Evolutionary conservation across 2,329 filamentous ascomycete species (phyloP).

Genomic region (Alternaria solani): DNA sequence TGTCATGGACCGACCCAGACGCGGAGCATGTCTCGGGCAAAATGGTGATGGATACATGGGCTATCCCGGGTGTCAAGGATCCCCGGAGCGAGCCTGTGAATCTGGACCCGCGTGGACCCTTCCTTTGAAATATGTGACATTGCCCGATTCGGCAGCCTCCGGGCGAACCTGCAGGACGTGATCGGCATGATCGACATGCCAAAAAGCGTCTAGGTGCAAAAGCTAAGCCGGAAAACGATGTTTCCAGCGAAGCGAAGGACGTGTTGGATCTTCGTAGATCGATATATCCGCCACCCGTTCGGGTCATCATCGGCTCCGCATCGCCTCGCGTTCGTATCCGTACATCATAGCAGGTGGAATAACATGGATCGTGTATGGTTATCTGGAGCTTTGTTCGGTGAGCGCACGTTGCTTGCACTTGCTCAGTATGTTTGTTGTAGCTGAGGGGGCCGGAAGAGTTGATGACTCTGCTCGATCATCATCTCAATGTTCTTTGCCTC

Average conservation of each 20-base stretch:
- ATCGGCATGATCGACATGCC: slow-evolving; percentile 17
- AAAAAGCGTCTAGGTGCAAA: neutral
- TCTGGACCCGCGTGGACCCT: neutral
- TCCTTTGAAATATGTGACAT: neutral
- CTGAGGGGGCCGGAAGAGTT: slow-evolving; percentile 45
- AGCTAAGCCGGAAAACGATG: neutral
- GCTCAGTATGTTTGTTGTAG: slow-evolving; percentile 42
- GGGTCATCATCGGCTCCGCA: neutral
- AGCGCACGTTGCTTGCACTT: neutral
- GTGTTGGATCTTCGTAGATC: neutral
- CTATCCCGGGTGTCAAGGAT: neutral
- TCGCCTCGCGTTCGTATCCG: neutral
- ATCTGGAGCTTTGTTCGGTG: neutral
- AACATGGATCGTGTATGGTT: neutral
- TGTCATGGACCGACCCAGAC: neutral
- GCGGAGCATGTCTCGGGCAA: neutral
- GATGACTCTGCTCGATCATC: slow-evolving; percentile 53
- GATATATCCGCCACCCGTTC: neutral
- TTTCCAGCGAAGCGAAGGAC: neutral
- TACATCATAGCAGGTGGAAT: neutral
- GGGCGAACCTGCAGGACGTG: slow-evolving; percentile 1
- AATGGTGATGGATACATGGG: neutral
- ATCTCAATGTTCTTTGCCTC: slow-evolving; percentile 51
- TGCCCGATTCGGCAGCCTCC: neutral
- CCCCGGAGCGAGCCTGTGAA: neutral